phyloP scores from a whole-genome alignment of 176 grass and related monocot genomes.

The Poa pratensis region DNA sequence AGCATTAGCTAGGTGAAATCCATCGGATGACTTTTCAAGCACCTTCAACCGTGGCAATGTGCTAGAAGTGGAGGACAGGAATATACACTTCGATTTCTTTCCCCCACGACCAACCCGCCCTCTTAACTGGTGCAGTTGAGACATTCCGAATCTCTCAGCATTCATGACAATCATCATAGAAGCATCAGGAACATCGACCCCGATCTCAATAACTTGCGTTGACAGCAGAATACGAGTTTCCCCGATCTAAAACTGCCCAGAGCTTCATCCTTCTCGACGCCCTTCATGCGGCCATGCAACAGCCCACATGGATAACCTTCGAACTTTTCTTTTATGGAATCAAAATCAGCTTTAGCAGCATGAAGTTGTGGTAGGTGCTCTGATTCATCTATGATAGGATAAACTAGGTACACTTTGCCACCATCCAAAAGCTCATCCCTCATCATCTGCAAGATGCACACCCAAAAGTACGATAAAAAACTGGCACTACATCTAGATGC shows the following conservation, averaged over 20 bases:
- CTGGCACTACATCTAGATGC: neutral
- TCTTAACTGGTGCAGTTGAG: slow-evolving; percentile 93
- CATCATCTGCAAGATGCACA: slow-evolving; percentile 71
- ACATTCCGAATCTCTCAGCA: slow-evolving; percentile 87
- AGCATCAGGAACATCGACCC: slow-evolving; percentile 91
- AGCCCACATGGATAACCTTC: slow-evolving; percentile 76
- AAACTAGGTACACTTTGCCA: slow-evolving; percentile 93
- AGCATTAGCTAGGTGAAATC: slow-evolving; percentile 86
- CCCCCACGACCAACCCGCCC: slow-evolving; percentile 78
- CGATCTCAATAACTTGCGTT: slow-evolving; percentile 93
- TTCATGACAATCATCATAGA: slow-evolving; percentile 98
- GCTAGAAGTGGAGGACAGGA: slow-evolving; percentile 68
- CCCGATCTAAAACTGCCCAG: slow-evolving; percentile 85
- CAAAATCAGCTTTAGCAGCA: slow-evolving; percentile 74
- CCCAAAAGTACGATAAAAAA: slow-evolving; percentile 26
- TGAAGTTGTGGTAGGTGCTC: slow-evolving; percentile 79
- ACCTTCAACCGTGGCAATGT: slow-evolving; percentile 69
- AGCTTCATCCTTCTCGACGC: slow-evolving; percentile 70
- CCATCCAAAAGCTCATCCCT: slow-evolving; percentile 69
- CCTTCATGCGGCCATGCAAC: slow-evolving; percentile 85
- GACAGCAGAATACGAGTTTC: slow-evolving; percentile 73
- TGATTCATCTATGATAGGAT: slow-evolving; percentile 90
- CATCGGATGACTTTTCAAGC: slow-evolving; percentile 75
- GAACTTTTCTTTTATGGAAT: slow-evolving; percentile 68
- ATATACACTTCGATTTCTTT: slow-evolving; percentile 82